These are phyloP conservation scores for Pseudocercospora crystallina DNA, from an alignment of 2,329 filamentous ascomycete species.

Conservation along the genomic window DNA sequence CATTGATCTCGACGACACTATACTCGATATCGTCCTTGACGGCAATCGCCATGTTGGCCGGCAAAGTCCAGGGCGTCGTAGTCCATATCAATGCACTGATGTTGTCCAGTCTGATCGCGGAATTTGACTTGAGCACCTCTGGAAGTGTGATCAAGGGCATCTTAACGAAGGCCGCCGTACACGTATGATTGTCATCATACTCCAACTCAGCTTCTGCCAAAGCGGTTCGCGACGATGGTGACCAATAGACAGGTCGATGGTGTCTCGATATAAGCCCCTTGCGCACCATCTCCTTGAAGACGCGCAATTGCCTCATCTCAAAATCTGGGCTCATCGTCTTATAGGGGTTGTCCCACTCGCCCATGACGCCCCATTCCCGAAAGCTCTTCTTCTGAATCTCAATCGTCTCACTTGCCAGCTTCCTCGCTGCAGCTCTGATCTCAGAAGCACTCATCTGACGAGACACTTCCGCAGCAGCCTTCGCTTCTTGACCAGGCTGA, in stretches of 20 bases:
- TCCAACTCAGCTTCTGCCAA: constrained; percentile 83
- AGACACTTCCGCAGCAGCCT: constrained; percentile 32
- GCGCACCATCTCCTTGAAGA: constrained; percentile 74
- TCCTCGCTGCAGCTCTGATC: constrained; percentile 64
- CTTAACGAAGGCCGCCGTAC: constrained; percentile 72
- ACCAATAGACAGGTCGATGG: constrained; percentile 86
- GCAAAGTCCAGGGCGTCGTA: constrained; percentile 95
- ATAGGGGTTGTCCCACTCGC: constrained; percentile 75
- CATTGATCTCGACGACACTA: constrained; percentile 34
- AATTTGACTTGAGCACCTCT: constrained; percentile 38
- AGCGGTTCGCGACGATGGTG: constrained; percentile 73
- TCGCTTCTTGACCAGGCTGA: constrained; percentile 31
- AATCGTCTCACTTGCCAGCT: constrained; percentile 67
- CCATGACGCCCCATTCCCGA: constrained; percentile 73
- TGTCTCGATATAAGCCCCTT: constrained; percentile 72
- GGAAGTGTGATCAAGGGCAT: constrained; percentile 64
- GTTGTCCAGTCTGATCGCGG: constrained; percentile 45
- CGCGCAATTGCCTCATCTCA: constrained; percentile 70
- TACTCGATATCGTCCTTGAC: constrained; percentile 75
- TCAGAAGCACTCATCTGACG: constrained; percentile 48
- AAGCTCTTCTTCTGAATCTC: constrained; percentile 73
- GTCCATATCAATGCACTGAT: constrained; percentile 94
- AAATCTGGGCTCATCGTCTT: constrained; percentile 76
- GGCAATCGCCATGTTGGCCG: constrained; percentile 87
- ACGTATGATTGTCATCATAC: constrained; percentile 73